Evolutionary conservation across 1,284 basidiomycete genomes (phyloP).

Genomic region (Trichosporon coremiiforme): DNA sequence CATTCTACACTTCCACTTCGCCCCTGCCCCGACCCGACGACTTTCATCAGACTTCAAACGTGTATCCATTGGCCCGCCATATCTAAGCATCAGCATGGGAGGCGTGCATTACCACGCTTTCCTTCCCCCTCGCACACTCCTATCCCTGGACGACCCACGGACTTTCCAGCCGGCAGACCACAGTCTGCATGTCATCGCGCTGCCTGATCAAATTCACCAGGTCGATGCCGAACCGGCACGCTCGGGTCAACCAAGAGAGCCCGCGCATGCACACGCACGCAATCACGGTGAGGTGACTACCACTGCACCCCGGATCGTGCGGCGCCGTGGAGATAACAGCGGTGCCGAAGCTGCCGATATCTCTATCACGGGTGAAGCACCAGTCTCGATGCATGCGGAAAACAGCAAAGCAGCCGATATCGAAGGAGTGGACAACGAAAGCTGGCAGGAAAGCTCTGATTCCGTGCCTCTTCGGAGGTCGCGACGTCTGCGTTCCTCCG

Average conservation of each 20-base stretch:
- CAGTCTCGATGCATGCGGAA: neutral
- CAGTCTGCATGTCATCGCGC: neutral
- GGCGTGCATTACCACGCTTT: neutral
- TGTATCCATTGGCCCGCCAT: neutral
- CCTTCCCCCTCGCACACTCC: neutral
- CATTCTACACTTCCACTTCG: too few relatives aligned
- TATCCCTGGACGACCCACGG: neutral
- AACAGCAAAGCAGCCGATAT: too few relatives aligned
- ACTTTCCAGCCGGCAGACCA: neutral
- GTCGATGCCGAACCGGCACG: neutral
- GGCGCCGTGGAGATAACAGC: neutral
- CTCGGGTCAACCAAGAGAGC: neutral
- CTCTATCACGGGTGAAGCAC: too few relatives aligned
- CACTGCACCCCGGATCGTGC: neutral
- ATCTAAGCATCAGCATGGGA: neutral
- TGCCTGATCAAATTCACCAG: neutral
- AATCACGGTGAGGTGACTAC: neutral
- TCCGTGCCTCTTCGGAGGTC: neutral
- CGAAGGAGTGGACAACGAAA: too few relatives aligned
- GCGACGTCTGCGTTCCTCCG: conserved; percentile 2
- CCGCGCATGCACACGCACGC: neutral
- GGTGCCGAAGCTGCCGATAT: neutral
- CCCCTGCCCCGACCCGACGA: neutral
- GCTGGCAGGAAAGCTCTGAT: too few relatives aligned
- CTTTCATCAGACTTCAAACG: neutral